These are phyloP conservation scores for Ophiocordyceps australis DNA, from an alignment of 2,329 filamentous ascomycete species.

Conservation along the genomic window DNA sequence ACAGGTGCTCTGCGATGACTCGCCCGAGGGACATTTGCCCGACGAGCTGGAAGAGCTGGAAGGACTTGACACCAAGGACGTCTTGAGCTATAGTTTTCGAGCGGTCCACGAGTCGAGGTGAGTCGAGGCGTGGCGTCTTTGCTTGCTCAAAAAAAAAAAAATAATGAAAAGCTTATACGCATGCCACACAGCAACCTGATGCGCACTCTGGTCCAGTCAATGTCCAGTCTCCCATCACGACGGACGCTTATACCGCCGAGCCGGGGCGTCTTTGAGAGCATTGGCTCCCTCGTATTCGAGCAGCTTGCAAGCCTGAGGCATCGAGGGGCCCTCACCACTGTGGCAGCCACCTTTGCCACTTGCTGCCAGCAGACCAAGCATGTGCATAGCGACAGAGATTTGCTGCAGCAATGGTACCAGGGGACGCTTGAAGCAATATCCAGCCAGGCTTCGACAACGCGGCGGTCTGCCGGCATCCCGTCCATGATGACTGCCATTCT, in stretches of 20 bases:
- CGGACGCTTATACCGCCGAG: too few species aligned
- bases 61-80: slow-evolving; percentile 66
- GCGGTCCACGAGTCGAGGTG: slow-evolving; percentile 89
- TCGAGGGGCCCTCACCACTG: slow-evolving; percentile 82
- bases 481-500: slow-evolving; percentile 71
- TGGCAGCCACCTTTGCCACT: slow-evolving; percentile 68
- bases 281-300: slow-evolving; percentile 61
- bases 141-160: too few species aligned
- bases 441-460: slow-evolving; percentile 63
- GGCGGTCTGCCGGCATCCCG: slow-evolving; percentile 82
- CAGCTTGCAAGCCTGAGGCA: slow-evolving; percentile 75
- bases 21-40: slow-evolving; percentile 73
- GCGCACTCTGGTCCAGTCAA: slow-evolving; percentile 40
- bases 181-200: too few species aligned
- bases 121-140: slow-evolving; percentile 4
- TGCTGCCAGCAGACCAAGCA: slow-evolving; percentile 54
- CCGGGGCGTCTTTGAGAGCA: slow-evolving; percentile 39
- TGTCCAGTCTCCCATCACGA: too few species aligned
- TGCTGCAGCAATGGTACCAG: slow-evolving; percentile 56
- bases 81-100: slow-evolving; percentile 88
- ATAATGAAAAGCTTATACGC: too few species aligned
- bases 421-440: slow-evolving; percentile 53
- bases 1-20: slow-evolving; percentile 75
- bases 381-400: slow-evolving; percentile 16
- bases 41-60: slow-evolving; percentile 57